These are phyloP conservation scores for Leucaena leucocephala DNA, from an alignment of 306 rosid genomes.

Conservation along the genomic window DNA sequence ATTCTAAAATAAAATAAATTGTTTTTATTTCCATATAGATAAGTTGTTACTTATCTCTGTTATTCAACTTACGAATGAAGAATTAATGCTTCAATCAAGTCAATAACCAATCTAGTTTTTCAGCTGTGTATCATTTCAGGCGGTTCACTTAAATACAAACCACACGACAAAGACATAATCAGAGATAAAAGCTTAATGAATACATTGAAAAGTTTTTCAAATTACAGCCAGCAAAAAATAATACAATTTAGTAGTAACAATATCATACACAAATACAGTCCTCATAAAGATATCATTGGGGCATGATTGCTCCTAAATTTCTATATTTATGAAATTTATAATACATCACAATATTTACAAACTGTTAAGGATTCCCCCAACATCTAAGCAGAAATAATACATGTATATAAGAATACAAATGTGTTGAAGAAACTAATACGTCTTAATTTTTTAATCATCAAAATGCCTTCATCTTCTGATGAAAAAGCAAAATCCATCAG, in stretches of 20 bases:
- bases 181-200: background rate
- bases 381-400: background rate
- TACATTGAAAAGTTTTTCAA: background rate
- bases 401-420: background rate
- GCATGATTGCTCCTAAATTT: background rate
- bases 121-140: background rate
- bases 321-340: background rate
- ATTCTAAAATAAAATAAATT: too few species aligned
- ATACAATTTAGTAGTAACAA: background rate
- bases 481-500: background rate
- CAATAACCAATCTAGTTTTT: too few species aligned
- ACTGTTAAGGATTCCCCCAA: background rate
- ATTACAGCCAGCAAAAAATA: background rate
- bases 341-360: background rate
- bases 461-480: background rate
- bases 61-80: too few species aligned
- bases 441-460: background rate
- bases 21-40: too few species aligned
- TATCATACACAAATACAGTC: background rate
- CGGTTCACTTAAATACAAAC: background rate
- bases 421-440: background rate
- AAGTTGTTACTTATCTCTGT: too few species aligned
- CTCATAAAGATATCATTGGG: background rate
- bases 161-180: background rate
- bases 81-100: too few species aligned